These are phyloP conservation scores for Candida arabinofermentans DNA, from an alignment of 805 yeast species.

Conservation along the genomic window DNA sequence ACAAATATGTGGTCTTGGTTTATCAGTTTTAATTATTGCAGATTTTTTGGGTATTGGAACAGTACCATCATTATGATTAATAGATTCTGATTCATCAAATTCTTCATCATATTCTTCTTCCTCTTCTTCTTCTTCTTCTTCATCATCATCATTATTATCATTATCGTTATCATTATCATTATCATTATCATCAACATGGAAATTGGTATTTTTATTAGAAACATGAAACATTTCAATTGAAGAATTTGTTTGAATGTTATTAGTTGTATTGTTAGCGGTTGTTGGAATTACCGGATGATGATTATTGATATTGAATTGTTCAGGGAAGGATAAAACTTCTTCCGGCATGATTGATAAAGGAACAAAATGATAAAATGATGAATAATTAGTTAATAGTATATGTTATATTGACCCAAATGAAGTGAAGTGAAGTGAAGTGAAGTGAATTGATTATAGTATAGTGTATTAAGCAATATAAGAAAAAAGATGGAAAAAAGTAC, in stretches of 20 bases:
- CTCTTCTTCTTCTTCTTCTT: constrained; percentile 8
- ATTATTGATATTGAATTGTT: too few species aligned
- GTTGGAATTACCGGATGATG: too few species aligned
- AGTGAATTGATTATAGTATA: too few species aligned
- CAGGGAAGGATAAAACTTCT: neutral
- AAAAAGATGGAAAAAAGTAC: too few species aligned
- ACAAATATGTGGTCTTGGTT: constrained; percentile 92
- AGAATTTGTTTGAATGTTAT: neutral
- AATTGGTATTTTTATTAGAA: constrained; percentile 33
- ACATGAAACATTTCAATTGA: constrained; percentile 44
- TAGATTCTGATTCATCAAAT: neutral
- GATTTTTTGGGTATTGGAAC: constrained; percentile 82
- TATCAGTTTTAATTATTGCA: constrained; percentile 79
- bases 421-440: too few species aligned
- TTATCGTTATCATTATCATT: neutral
- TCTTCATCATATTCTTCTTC: constrained; percentile 1
- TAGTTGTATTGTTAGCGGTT: neutral
- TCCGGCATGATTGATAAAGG: neutral
- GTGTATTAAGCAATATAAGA: too few species aligned
- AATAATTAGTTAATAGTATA: too few species aligned
- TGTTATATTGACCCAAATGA: too few species aligned
- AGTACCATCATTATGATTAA: constrained; percentile 1
- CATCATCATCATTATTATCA: constrained; percentile 1
- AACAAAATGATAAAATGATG: neutral
- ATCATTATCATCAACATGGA: neutral